Evolutionary conservation across 257 asterid genomes (phyloP), one percentile per base, ranked within the genome.

Genomic region (Przewalskia tangutica): DNA sequence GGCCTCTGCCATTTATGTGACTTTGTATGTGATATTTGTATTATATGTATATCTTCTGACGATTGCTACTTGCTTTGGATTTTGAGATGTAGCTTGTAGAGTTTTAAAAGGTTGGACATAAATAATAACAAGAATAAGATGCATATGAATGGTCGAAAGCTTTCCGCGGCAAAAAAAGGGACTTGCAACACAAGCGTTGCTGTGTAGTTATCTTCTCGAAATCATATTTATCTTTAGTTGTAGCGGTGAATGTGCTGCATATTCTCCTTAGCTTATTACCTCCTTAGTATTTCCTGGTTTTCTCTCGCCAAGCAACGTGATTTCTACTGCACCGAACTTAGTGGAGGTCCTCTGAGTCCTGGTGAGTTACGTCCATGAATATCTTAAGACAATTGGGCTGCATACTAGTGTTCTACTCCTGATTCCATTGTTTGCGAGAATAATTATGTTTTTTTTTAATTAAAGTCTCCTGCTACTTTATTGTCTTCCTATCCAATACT

Each of bases 1-100:
- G 84, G 44, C 83, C n/a, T n/a, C n/a, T 42, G 81, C 66, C 79
- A 40, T 42, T 66, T 55, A 55, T 54, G 63, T 60, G 38, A 65
- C 71, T n/a, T 50, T 83, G 82, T 76, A 50, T 73, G 79, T 62
- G 55, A 77, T 83, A 68, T 68, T 51, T 81, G 81, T 83, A 64
- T 76, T 63, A 67, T 64, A 48, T 82, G 38, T 70, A 58, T 58
- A 77, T 77, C 14, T 8, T 66, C 76, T 80, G 77, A 23, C 4
- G 0, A 8, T 75, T 62, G 5, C 79, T 78, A 58, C 68, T 78
- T 78, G 82, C 82, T 58, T 62, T 55, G 32, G 27, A 55, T 78
- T 78, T 16, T 58, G 34, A 78, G 82, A 10, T 78, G 64, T 78
- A 62, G 58, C 7, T 78, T 78, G 67, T n/a, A 23, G 23, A 12